These are phyloP conservation scores for Sedum album DNA, from an alignment of 164 flowering plant species.

Conservation along the genomic window DNA sequence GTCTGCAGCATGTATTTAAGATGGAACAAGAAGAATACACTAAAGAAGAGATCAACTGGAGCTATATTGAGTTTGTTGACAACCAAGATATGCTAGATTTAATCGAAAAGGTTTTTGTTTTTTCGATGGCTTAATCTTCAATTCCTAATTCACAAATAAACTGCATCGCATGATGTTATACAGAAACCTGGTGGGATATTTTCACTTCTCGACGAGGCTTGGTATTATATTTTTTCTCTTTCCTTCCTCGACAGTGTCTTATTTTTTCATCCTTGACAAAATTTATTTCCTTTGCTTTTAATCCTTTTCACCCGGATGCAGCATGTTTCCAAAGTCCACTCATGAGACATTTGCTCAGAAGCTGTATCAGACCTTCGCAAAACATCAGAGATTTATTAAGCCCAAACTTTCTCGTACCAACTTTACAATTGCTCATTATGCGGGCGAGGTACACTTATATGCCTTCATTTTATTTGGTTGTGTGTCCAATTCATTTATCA, in stretches of 20 bases:
- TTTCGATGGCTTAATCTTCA: background rate
- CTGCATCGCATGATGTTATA: constrained; percentile 11
- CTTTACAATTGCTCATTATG: constrained; percentile 87
- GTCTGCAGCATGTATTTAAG: constrained; percentile 71
- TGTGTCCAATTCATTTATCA: background rate
- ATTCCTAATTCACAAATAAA: background rate
- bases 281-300: background rate
- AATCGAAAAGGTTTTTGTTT: constrained; percentile 68
- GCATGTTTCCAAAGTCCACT: constrained; percentile 51
- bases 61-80: constrained; percentile 77
- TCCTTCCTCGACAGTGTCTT: background rate
- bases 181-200: constrained; percentile 99
- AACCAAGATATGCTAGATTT: constrained; percentile 94
- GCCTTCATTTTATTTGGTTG: too few species aligned
- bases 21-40: background rate
- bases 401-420: constrained; percentile 97
- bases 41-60: background rate
- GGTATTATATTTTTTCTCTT: constrained; percentile 39
- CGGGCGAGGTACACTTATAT: constrained; percentile 42
- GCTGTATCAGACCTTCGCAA: constrained; percentile 84
- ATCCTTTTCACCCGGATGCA: constrained; percentile 24
- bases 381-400: constrained; percentile 73
- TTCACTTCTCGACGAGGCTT: constrained; percentile 94
- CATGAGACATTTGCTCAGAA: constrained; percentile 99
- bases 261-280: background rate